These are phyloP conservation scores for Westerdykella ornata DNA, from an alignment of 2,329 filamentous ascomycete species.

Conservation along the genomic window DNA sequence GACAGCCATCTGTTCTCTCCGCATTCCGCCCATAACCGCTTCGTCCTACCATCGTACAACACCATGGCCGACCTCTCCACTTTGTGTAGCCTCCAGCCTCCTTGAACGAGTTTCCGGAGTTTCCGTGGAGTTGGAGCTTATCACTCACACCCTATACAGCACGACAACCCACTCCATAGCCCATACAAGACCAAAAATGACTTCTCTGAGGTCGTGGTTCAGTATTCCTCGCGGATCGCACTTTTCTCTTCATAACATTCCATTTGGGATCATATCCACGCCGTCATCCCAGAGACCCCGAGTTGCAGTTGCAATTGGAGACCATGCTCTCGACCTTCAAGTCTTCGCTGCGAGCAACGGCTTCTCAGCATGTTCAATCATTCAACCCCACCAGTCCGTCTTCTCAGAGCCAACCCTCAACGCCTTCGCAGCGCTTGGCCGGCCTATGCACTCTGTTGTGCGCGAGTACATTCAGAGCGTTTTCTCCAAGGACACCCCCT, in stretches of 20 bases:
- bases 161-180: too few species aligned
- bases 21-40: too few species aligned
- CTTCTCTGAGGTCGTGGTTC: constrained; percentile 49
- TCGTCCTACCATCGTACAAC: background rate
- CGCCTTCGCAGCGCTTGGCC: constrained; percentile 62
- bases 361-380: constrained; percentile 52
- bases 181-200: too few species aligned
- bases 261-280: constrained; percentile 74
- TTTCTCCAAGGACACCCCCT: constrained; percentile 53
- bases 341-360: constrained; percentile 54
- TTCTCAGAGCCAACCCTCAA: constrained; percentile 63
- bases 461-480: constrained; percentile 63
- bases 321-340: constrained; percentile 63
- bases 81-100: too few species aligned
- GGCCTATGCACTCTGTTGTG: constrained; percentile 60
- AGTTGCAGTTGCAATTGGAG: constrained; percentile 65
- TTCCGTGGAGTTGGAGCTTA: too few species aligned
- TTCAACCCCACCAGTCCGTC: constrained; percentile 53
- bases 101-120: too few species aligned
- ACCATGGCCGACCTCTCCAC: background rate
- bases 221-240: constrained; percentile 54
- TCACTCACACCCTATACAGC: background rate
- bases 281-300: constrained; percentile 50
- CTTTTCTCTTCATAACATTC: constrained; percentile 74
- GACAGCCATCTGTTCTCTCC: too few species aligned